Evolutionary conservation across 768 basidiomycete species (phyloP).

Genomic region (Hirschioporus abietinus): DNA sequence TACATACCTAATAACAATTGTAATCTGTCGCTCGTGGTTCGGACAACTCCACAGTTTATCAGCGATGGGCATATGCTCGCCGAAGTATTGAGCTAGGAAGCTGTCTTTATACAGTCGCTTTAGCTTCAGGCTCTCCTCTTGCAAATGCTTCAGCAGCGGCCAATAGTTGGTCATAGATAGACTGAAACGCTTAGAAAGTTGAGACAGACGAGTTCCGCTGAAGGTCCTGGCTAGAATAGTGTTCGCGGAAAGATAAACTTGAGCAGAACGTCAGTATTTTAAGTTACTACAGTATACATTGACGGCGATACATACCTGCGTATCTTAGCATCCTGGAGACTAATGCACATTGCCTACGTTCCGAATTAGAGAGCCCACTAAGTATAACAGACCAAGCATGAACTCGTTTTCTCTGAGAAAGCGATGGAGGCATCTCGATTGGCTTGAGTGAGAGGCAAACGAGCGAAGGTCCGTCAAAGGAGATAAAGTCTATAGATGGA

Average conservation of each 20-base stretch:
- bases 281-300: background rate
- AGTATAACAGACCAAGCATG: constrained; percentile 48
- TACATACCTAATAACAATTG: constrained; percentile 48
- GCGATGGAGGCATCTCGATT: constrained; percentile 52
- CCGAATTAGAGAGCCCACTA: constrained; percentile 37
- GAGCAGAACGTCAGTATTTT: background rate
- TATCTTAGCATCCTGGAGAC: constrained; percentile 62
- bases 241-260: constrained; percentile 61
- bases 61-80: constrained; percentile 30
- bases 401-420: constrained; percentile 54
- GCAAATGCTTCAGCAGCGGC: constrained; percentile 61
- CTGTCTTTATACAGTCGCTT: constrained; percentile 38
- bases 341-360: constrained; percentile 40
- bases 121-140: constrained; percentile 34
- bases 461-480: constrained; percentile 31
- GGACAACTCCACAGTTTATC: constrained; percentile 53
- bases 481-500: constrained; percentile 14
- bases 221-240: constrained; percentile 42
- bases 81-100: constrained; percentile 42
- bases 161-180: constrained; percentile 56
- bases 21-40: constrained; percentile 51
- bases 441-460: constrained; percentile 17
- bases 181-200: constrained; percentile 33
- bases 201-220: constrained; percentile 42
- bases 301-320: constrained; percentile 43